Percentiles rank a stretch among this genome's conserved stretches.
phyloP scores from a whole-genome alignment of 805 yeast species.

The Candida suzukii region DNA sequence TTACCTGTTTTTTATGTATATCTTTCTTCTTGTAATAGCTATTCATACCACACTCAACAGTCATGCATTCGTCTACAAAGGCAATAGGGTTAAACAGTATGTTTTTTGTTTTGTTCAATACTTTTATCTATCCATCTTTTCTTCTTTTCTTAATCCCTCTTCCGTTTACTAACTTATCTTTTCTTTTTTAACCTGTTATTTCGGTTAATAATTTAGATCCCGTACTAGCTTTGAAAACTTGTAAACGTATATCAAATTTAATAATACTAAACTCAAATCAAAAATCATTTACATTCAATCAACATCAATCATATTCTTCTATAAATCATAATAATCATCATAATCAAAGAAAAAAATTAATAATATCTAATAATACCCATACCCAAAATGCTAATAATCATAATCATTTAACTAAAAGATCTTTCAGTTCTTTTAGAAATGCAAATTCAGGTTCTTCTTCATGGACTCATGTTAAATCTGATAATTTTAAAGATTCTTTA shows the following conservation, averaged over 20 bases:
- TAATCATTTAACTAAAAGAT: neutral
- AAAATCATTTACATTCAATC: neutral
- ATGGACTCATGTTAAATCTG: neutral
- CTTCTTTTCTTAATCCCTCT: no score
- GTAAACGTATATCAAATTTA: no score
- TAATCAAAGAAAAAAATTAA: neutral
- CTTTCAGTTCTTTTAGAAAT: neutral
- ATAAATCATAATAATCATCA: neutral
- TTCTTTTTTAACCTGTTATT: no score
- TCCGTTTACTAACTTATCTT: no score
- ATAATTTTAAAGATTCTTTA: constrained; percentile 14
- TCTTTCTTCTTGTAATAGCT: no score
- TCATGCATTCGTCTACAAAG: neutral
- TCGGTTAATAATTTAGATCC: no score
- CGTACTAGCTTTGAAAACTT: no score
- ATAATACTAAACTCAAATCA: no score
- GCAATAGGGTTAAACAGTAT: neutral
- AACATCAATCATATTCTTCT: neutral
- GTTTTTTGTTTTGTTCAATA: no score
- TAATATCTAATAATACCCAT: neutral
- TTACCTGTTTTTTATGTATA: no score
- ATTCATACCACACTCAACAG: neutral
- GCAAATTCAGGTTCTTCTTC: constrained; percentile 1
- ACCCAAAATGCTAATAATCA: no score
- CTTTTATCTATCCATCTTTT: no score